Conservation (phyloP, 2,329 filamentous ascomycete species). For the Diaporthe batatas region DNA sequence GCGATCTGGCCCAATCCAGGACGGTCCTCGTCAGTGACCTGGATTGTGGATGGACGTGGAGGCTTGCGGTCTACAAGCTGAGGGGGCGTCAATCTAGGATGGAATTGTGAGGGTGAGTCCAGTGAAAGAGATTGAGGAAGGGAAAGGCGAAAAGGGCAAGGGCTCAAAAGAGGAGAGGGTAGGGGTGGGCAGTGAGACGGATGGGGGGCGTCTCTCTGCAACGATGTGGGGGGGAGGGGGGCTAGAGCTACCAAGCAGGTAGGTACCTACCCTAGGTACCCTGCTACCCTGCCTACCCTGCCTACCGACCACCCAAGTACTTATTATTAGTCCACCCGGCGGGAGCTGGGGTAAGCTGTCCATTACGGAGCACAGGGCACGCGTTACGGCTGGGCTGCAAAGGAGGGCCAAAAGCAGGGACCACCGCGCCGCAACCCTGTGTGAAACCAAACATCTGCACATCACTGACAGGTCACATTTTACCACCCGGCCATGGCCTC, state of each 20-base stretch:
- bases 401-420: not conserved
- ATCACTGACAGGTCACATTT: conserved; percentile 32
- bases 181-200: conserved; percentile 31
- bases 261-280: not conserved
- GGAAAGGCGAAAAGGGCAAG: conserved; percentile 35
- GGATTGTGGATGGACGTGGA: conserved; percentile 26
- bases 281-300: not conserved
- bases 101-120: conserved; percentile 28
- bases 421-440: conserved; percentile 16
- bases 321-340: not conserved
- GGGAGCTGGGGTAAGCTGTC: not conserved
- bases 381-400: not conserved
- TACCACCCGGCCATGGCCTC: not conserved
- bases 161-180: conserved; percentile 27
- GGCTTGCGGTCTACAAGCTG: conserved; percentile 33
- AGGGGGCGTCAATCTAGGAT: conserved; percentile 33
- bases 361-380: not conserved
- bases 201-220: conserved; percentile 32
- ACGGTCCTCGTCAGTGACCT: conserved; percentile 21
- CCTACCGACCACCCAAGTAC: too few species aligned
- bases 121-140: conserved; percentile 32
- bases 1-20: conserved; percentile 21
- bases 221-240: conserved; percentile 24
- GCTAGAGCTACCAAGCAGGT: conserved; percentile 4
- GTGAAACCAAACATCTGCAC: conserved; percentile 33